Conservation (phyloP, 352 stramenopile genomes). For the Phytophthora ramorum region DNA sequence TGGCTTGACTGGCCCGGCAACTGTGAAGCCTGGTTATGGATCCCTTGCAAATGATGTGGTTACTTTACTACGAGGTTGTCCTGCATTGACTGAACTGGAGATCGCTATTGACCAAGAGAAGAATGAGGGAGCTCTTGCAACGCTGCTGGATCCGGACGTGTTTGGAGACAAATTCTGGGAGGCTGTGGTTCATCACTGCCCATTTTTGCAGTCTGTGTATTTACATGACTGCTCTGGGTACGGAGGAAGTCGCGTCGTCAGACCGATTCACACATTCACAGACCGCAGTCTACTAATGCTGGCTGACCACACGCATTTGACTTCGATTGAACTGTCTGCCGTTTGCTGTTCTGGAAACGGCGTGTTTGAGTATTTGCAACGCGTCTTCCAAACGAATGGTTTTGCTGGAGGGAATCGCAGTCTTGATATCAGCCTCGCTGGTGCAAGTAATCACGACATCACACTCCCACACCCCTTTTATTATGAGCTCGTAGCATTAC, state of each 20-base stretch:
- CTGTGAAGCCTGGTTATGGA: conserved; percentile 29
- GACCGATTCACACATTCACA: conserved; percentile 43
- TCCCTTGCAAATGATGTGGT: conserved; percentile 36
- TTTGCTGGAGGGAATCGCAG: conserved; percentile 21
- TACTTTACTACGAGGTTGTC: conserved; percentile 41
- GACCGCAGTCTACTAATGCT: conserved; percentile 40
- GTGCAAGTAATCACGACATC: conserved; percentile 36
- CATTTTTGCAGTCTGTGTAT: conserved; percentile 37
- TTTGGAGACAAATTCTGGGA: conserved; percentile 54
- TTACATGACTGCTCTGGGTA: conserved; percentile 36
- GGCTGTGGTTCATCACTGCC: conserved; percentile 24
- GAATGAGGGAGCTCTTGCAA: conserved; percentile 21
- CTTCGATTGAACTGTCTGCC: conserved; percentile 34
- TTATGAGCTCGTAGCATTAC: conserved; percentile 32
- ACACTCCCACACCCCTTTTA: conserved; percentile 39
- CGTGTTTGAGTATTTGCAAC: conserved; percentile 46
- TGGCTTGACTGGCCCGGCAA: neutral
- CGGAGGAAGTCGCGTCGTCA: conserved; percentile 33
- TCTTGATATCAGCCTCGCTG: conserved; percentile 36
- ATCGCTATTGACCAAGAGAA: conserved; percentile 49
- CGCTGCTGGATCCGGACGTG: conserved; percentile 35
- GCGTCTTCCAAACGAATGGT: conserved; percentile 22
- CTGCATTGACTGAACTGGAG: conserved; percentile 39
- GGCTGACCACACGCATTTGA: conserved; percentile 36
- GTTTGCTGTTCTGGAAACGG: conserved; percentile 46